These are phyloP conservation scores for Termitomyces sp. DNA, from an alignment of 768 basidiomycete genomes.

Conservation along the genomic window DNA sequence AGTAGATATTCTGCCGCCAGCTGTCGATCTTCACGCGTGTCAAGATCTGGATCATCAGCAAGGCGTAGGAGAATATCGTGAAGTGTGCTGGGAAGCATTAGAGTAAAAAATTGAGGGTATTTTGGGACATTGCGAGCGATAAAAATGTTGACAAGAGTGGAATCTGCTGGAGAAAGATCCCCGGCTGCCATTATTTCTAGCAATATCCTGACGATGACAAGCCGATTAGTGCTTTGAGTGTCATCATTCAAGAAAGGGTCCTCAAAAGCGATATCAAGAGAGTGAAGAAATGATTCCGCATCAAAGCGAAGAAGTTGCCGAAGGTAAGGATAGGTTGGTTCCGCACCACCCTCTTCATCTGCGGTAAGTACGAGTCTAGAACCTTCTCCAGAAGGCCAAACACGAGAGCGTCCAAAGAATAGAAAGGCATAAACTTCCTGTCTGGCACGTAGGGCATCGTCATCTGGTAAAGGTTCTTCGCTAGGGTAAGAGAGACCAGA, in stretches of 20 bases:
- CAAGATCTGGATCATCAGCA: constrained; percentile 64
- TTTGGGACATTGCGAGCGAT: constrained; percentile 95
- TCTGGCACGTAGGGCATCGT: constrained; percentile 67
- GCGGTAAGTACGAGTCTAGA: constrained; percentile 72
- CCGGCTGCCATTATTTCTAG: constrained; percentile 66
- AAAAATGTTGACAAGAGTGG: constrained; percentile 90
- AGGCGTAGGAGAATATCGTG: constrained; percentile 76
- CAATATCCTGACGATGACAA: constrained; percentile 78
- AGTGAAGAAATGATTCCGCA: constrained; percentile 89
- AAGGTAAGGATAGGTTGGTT: constrained; percentile 88
- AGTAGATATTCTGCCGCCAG: constrained; percentile 91
- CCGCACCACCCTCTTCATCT: constrained; percentile 65
- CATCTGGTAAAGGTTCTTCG: constrained; percentile 58
- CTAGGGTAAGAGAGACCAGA: constrained; percentile 87
- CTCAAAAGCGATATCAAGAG: constrained; percentile 92
- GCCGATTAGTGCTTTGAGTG: constrained; percentile 58
- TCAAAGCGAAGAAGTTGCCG: constrained; percentile 83
- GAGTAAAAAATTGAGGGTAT: constrained; percentile 77
- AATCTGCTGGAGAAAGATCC: constrained; percentile 52
- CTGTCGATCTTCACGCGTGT: constrained; percentile 90
- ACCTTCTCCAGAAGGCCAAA: constrained; percentile 71
- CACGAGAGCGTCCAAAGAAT: constrained; percentile 73
- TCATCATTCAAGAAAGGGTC: constrained; percentile 86
- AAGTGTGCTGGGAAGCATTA: constrained; percentile 59
- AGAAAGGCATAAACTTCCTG: constrained; percentile 74